Evolutionary conservation across 2,329 filamentous ascomycete genomes (phyloP).

Genomic region (Alternaria triticina): DNA sequence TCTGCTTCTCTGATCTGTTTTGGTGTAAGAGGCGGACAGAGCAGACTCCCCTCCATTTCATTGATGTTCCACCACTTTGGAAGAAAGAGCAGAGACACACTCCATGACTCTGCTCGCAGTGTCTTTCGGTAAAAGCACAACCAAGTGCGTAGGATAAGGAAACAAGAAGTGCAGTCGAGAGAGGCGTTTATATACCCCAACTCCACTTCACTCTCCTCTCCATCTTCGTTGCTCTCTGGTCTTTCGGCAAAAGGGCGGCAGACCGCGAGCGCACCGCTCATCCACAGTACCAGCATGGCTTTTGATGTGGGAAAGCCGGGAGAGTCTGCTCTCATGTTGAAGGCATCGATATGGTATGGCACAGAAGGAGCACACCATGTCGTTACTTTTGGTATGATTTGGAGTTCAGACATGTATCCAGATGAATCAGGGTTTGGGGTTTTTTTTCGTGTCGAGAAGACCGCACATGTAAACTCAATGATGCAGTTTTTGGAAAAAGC

Average conservation of each 20-base stretch:
- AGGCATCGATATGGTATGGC: no score
- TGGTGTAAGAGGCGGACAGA: no score
- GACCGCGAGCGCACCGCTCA: not conserved
- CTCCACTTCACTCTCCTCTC: not conserved
- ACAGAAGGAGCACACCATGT: not conserved
- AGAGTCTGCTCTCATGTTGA: not conserved
- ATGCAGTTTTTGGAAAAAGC: not conserved
- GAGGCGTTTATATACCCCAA: not conserved
- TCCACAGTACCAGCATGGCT: accelerated
- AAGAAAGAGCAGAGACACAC: not conserved
- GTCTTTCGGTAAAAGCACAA: no score
- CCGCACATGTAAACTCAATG: not conserved
- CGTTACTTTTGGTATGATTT: not conserved
- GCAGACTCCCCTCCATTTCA: no score
- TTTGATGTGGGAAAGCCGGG: not conserved
- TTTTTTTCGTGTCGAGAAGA: not conserved
- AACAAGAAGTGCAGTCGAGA: not conserved
- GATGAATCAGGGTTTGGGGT: accelerated
- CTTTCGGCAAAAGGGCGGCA: not conserved
- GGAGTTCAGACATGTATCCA: not conserved
- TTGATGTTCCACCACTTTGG: no score
- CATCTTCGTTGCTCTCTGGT: not conserved
- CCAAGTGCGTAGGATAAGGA: not conserved
- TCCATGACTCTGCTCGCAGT: no score
- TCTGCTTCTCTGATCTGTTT: no score